phyloP scores from a whole-genome alignment of 495 filamentous ascomycete genomes.

The Xylaria cubensis region DNA sequence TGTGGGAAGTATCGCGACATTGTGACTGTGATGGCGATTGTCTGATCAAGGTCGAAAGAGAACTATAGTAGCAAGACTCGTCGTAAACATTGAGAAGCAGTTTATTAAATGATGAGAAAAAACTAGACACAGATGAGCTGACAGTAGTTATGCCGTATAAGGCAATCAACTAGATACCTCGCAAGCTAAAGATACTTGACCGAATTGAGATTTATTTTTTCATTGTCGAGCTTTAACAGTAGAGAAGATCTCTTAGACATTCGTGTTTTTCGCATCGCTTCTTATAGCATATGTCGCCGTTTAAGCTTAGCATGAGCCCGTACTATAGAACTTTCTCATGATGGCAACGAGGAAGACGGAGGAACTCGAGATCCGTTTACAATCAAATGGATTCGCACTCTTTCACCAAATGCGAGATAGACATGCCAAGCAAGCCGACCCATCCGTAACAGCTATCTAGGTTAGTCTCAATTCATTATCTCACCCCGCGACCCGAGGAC shows the following conservation, averaged over 20 bases:
- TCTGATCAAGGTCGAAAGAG: neutral
- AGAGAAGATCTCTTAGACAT: neutral
- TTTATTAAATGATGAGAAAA: neutral
- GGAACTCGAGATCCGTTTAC: conserved; percentile 5
- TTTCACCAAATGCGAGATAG: neutral
- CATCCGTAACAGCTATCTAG: neutral
- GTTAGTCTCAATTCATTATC: neutral
- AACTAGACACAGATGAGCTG: neutral
- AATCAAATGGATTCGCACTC: neutral
- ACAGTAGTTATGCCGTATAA: neutral
- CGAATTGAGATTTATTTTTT: neutral
- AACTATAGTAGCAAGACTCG: neutral
- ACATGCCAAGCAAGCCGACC: neutral
- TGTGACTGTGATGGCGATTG: neutral
- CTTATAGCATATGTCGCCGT: neutral
- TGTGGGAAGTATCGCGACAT: conserved; percentile 62
- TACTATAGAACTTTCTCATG: neutral
- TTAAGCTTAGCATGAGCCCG: neutral
- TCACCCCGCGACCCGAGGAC: neutral
- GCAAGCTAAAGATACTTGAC: neutral
- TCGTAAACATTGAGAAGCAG: neutral
- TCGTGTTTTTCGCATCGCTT: neutral
- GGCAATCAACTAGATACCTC: neutral
- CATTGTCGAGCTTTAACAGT: neutral
- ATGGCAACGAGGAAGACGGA: neutral